These are phyloP conservation scores for Puccinia coronata DNA, from an alignment of 1,284 basidiomycete species.

Conservation along the genomic window DNA sequence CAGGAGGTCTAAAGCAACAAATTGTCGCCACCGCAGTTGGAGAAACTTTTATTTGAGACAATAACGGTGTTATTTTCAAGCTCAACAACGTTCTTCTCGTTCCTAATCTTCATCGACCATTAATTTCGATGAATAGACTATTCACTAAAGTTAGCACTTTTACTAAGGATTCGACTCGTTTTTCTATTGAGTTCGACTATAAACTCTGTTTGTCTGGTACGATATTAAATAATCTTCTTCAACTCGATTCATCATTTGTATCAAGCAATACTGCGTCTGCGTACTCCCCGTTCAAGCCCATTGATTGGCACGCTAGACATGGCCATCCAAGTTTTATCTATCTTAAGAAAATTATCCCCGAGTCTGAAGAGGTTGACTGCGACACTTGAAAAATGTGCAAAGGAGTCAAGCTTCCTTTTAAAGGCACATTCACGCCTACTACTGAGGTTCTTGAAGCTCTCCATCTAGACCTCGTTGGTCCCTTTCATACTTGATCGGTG, in stretches of 20 bases:
- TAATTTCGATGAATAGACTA: neutral
- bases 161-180: neutral
- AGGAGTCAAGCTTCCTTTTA: neutral
- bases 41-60: neutral
- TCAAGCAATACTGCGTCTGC: neutral
- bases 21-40: neutral
- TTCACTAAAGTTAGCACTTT: neutral
- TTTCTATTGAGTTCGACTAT: too few species aligned
- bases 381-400: neutral
- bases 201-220: neutral
- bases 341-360: neutral
- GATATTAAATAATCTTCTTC: neutral
- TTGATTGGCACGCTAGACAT: neutral
- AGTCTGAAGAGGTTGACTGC: neutral
- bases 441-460: neutral
- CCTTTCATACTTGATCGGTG: neutral
- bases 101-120: neutral
- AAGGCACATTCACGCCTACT: neutral
- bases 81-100: neutral
- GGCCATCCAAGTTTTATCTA: neutral
- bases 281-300: neutral
- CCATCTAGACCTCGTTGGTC: slow-evolving; percentile 2
- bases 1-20: neutral
- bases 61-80: neutral
- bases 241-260: neutral